phyloP scores from a whole-genome alignment of 441 rosid species.

The Pelargonium fulgidum region DNA sequence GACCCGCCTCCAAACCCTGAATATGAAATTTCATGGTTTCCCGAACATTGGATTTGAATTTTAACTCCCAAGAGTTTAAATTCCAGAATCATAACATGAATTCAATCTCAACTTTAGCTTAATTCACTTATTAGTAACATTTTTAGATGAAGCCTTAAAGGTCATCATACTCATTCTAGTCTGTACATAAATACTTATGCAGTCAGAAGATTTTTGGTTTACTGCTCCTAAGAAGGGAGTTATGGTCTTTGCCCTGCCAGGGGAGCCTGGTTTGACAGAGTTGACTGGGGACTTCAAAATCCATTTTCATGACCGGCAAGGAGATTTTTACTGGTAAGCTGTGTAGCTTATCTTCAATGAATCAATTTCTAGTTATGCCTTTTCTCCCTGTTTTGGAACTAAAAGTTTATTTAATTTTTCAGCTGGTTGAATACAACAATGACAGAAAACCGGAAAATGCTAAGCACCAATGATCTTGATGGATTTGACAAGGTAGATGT shows the following conservation, averaged over 20 bases:
- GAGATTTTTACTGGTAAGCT: conserved; percentile 93
- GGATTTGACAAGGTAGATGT: conserved; percentile 79
- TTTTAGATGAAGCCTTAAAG: too few species aligned
- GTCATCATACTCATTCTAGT: too few species aligned
- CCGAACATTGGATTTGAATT: too few species aligned
- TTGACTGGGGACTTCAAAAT: conserved; percentile 86
- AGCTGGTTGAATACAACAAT: conserved; percentile 96
- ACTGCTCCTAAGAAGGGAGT: conserved; percentile 95
- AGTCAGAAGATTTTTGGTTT: conserved; percentile 98
- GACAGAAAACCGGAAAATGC: conserved; percentile 76
- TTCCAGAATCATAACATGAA: too few species aligned
- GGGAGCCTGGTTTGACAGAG: conserved; percentile 92
- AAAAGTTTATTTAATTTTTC: conserved; percentile 18
- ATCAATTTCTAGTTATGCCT: conserved; percentile 3
- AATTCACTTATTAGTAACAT: too few species aligned
- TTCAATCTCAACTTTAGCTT: too few species aligned
- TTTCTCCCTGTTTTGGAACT: conserved; percentile 17
- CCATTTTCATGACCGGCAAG: conserved; percentile 96
- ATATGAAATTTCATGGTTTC: too few species aligned
- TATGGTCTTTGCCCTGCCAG: conserved; percentile 94
- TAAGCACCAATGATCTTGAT: conserved; percentile 68
- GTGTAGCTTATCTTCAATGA: conserved; percentile 14
- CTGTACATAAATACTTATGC: conserved; percentile 16
- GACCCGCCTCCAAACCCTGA: too few species aligned
- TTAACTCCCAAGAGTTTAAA: too few species aligned